Evolutionary conservation across 2,329 filamentous ascomycete species (phyloP).

Genomic region (Fonsecaea nubica): DNA sequence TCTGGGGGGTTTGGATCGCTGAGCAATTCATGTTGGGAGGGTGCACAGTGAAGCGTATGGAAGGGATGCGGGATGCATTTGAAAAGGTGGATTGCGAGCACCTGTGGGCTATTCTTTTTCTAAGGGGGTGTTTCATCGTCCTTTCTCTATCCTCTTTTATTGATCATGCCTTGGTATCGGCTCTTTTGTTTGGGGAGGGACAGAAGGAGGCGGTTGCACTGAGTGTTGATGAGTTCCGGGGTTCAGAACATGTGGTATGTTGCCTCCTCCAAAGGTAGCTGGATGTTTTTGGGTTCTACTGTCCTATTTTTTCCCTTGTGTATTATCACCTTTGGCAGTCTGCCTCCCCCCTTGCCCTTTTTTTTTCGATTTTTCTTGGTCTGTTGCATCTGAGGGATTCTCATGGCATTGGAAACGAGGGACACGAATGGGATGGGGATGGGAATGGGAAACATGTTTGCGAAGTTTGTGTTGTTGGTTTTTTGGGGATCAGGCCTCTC

Average conservation of each 20-base stretch:
- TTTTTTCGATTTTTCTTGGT: not conserved
- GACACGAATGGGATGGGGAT: not conserved
- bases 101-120: conserved; percentile 10
- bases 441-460: conserved; percentile 11
- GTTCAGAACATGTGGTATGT: not conserved
- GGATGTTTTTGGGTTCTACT: not conserved
- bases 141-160: not conserved
- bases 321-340: not conserved
- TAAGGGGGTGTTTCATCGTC: conserved; percentile 9
- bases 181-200: not conserved
- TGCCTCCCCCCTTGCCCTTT: conserved; percentile 7
- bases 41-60: conserved; percentile 30
- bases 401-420: conserved; percentile 12
- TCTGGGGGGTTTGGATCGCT: not conserved
- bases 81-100: conserved; percentile 9
- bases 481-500: no score
- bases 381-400: conserved; percentile 8
- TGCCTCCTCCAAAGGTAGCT: not conserved
- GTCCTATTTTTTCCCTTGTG: not conserved
- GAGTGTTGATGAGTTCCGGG: conserved; percentile 1
- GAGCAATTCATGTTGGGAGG: conserved; percentile 17
- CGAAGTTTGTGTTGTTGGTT: not conserved
- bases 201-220: not conserved
- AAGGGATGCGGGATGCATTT: conserved; percentile 8
- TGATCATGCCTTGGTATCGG: not conserved